Evolutionary conservation across 257 asterid genomes (phyloP), one percentile per base, ranked within the genome.

Genomic region (Solanum corneliomulleri): DNA sequence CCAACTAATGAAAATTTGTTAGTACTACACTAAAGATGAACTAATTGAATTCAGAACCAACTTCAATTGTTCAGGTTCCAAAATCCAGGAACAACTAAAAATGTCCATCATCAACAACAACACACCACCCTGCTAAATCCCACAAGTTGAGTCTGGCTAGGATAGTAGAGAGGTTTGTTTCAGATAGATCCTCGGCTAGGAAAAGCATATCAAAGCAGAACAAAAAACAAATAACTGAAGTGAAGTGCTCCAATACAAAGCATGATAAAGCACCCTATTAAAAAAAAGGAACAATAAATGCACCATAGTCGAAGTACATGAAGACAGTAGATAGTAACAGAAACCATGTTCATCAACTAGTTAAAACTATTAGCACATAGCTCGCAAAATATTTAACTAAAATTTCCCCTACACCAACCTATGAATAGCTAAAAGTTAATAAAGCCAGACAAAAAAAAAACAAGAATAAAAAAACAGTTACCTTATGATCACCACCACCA

Each of bases 401-500:
- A 11, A 35, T 21, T 74, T 37, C 33, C 13, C 21, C 76, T 29
- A 29, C 83, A 18, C 29, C 10, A 80, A 80, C 44, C 41, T 16
- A 29, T 18, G 58, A 45, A 78, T 56, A 15, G 39, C 41, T 44
- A 78, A 45, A 10, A 27, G 25, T 56, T 7, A 56, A 56, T 56
- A 18, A 7, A 56, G 64, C 25, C 64, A 20, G 44, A 47, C 69
- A 47, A 52, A 8, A 52, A 7, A 27, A 80, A 27, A 16, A 76
- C 58, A 41, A 76, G 83, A 85, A 35, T 76, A 62, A 85, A 45
- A 47, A 33, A 68, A 27, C 16, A 31, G 29, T 16, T 83, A 94
- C 99, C 99, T 96, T 96, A 87, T 96, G 97, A 91, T 96, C 99
- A 89, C 99, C 99, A 89, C 98, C 99, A 42, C 99, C 99, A 76